A percentile compares a stretch with the other conserved stretches of the same genome.
These are phyloP conservation scores for Cordyceps tenuipes DNA, from an alignment of 2,329 filamentous ascomycete genomes.

Conservation along the genomic window DNA sequence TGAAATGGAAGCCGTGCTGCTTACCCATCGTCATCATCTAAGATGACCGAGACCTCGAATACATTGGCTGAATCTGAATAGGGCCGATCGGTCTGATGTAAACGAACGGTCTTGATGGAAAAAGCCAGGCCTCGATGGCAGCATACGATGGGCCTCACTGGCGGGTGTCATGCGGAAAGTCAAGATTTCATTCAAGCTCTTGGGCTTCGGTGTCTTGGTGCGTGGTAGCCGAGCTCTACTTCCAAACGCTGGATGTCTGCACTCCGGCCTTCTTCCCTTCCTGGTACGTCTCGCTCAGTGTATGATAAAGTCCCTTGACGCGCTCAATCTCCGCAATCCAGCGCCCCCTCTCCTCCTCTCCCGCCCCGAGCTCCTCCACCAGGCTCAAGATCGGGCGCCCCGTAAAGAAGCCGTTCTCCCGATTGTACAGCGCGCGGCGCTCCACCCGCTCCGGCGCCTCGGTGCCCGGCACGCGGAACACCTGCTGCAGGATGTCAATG, in stretches of 20 bases:
- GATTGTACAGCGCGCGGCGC: conserved; percentile 41
- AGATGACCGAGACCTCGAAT: too few species aligned
- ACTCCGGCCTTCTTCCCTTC: conserved; percentile 34
- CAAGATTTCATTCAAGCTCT: too few species aligned
- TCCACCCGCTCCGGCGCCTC: conserved; percentile 31
- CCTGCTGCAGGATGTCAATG: conserved; percentile 47
- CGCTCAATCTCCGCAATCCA: conserved; percentile 35
- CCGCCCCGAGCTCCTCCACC: conserved; percentile 27
- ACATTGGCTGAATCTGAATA: too few species aligned
- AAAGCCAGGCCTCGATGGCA: too few species aligned
- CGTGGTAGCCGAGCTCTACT: conserved; percentile 19
- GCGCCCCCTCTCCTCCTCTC: conserved; percentile 21
- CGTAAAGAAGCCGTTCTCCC: conserved; percentile 47
- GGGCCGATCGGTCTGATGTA: too few species aligned
- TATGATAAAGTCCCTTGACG: conserved; percentile 40
- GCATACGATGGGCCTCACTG: too few species aligned
- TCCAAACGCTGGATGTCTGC: conserved; percentile 41
- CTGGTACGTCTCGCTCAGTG: conserved; percentile 41
- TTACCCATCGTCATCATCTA: too few species aligned
- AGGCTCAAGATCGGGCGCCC: conserved; percentile 35
- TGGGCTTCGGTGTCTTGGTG: too few species aligned
- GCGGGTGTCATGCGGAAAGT: too few species aligned
- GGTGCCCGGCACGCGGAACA: conserved; percentile 40
- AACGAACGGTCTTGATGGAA: too few species aligned
- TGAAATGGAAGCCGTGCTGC: too few species aligned